Conservation (phyloP, 192 early-diverging fungal genomes). For the Backusella luteola region DNA sequence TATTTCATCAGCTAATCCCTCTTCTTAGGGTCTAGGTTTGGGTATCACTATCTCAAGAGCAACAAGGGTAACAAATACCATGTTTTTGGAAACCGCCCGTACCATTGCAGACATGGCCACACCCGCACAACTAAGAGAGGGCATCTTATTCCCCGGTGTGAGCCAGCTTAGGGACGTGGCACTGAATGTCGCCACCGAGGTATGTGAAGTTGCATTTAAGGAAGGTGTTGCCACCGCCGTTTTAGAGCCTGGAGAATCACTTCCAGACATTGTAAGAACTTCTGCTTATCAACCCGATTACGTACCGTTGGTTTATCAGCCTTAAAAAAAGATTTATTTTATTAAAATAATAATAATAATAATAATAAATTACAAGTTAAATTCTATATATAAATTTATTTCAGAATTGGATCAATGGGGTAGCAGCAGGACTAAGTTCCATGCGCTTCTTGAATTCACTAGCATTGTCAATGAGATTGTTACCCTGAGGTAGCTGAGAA, state of each 20-base stretch:
- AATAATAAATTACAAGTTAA: background rate
- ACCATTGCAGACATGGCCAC: slow-evolving; percentile 77
- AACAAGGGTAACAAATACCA: slow-evolving; percentile 65
- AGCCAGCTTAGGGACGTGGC: slow-evolving; percentile 85
- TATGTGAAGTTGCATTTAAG: slow-evolving; percentile 55
- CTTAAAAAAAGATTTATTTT: background rate
- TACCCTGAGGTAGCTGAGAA: background rate
- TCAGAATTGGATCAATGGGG: slow-evolving; percentile 26
- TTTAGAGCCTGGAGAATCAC: slow-evolving; percentile 29
- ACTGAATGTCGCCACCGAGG: slow-evolving; percentile 76
- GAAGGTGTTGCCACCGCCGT: slow-evolving; percentile 41
- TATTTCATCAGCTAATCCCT: background rate
- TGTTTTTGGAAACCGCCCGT: slow-evolving; percentile 81
- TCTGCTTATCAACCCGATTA: slow-evolving; percentile 48
- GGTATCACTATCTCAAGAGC: slow-evolving; percentile 79
- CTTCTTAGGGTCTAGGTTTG: slow-evolving; percentile 74
- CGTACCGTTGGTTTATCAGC: slow-evolving; percentile 30
- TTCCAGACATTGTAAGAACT: slow-evolving; percentile 37
- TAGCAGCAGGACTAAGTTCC: slow-evolving; percentile 43
- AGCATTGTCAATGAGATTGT: slow-evolving; percentile 39
- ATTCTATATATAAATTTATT: background rate
- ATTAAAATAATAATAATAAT: background rate
- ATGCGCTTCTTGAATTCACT: slow-evolving; percentile 47
- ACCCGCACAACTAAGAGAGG: slow-evolving; percentile 61
- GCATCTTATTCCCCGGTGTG: slow-evolving; percentile 83